Percentiles rank a stretch among this genome's conserved stretches.
These are phyloP conservation scores for Phaeophleospora eucalypticola DNA, from an alignment of 2,329 filamentous ascomycete genomes.

Conservation along the genomic window DNA sequence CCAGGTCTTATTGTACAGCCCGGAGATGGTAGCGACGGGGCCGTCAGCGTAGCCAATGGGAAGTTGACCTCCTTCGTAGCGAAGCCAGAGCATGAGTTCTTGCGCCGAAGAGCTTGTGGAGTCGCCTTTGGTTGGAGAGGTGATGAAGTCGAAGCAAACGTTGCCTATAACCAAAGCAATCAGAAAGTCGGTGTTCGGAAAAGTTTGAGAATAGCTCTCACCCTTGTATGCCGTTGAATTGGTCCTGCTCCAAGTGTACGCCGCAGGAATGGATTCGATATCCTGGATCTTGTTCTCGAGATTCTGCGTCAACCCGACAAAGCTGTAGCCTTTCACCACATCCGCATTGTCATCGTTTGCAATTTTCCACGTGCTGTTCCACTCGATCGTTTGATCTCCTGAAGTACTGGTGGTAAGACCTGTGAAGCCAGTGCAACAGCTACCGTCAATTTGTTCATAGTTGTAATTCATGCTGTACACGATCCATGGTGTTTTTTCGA, in stretches of 20 bases:
- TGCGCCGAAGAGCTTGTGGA: conserved; percentile 38
- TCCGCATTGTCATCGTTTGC: conserved; percentile 36
- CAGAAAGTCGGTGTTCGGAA: background rate
- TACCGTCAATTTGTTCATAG: conserved; percentile 37
- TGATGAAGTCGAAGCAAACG: conserved; percentile 45
- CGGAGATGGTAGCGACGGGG: conserved; percentile 34
- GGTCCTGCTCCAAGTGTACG: conserved; percentile 39
- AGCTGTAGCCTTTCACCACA: conserved; percentile 44
- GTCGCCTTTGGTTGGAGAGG: conserved; percentile 41
- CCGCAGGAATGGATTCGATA: conserved; percentile 39
- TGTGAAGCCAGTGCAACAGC: conserved; percentile 40
- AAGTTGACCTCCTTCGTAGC: conserved; percentile 43
- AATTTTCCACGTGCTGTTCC: conserved; percentile 40
- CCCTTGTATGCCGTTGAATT: conserved; percentile 41
- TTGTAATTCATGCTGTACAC: conserved; percentile 47
- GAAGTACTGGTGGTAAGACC: conserved; percentile 28
- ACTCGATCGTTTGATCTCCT: conserved; percentile 37
- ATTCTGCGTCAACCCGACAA: conserved; percentile 43
- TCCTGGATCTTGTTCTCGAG: conserved; percentile 38
- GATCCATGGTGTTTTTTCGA: conserved; percentile 42
- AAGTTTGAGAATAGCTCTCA: background rate
- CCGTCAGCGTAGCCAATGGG: conserved; percentile 41
- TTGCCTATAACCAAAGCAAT: conserved; percentile 30
- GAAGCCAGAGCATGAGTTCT: conserved; percentile 46
- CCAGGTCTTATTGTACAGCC: conserved; percentile 39